These are phyloP conservation scores for Venturia oleaginea DNA, from an alignment of 2,329 filamentous ascomycete genomes.

Conservation along the genomic window DNA sequence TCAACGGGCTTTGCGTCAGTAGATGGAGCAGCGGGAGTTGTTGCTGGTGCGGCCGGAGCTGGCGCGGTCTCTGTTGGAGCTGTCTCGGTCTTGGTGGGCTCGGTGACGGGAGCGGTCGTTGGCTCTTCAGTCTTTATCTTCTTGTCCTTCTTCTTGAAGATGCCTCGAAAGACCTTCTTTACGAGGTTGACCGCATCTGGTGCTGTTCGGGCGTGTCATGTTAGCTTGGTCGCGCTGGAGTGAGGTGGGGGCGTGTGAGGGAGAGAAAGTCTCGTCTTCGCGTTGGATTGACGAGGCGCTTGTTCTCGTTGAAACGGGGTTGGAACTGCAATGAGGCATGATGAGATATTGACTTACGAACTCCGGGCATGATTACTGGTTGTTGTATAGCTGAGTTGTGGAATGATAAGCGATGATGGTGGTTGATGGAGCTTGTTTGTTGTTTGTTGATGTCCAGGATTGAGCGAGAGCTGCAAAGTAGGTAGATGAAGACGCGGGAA, in stretches of 20 bases:
- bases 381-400: not conserved
- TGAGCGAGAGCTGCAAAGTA: not conserved
- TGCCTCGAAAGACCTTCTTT: conserved; percentile 7
- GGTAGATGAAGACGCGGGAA: not conserved
- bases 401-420: conserved; percentile 5
- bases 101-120: conserved; percentile 1
- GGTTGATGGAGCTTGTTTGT: not conserved
- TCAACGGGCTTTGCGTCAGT: conserved; percentile 6
- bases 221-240: conserved; percentile 2
- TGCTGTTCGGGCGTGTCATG: not conserved
- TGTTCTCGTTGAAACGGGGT: not conserved
- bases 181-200: conserved; percentile 5
- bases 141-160: conserved; percentile 14
- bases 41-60: not conserved
- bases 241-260: not conserved
- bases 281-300: not conserved
- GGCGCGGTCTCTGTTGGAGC: conserved; percentile 8
- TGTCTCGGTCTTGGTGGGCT: conserved; percentile 11
- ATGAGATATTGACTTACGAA: conserved; percentile 1
- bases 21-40: conserved; percentile 4
- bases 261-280: not conserved
- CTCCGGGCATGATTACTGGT: conserved; percentile 7
- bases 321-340: not conserved
- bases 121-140: conserved; percentile 4
- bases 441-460: not conserved